phyloP scores from a whole-genome alignment of 805 yeast species.

The Suhomyces xylopsoci region DNA sequence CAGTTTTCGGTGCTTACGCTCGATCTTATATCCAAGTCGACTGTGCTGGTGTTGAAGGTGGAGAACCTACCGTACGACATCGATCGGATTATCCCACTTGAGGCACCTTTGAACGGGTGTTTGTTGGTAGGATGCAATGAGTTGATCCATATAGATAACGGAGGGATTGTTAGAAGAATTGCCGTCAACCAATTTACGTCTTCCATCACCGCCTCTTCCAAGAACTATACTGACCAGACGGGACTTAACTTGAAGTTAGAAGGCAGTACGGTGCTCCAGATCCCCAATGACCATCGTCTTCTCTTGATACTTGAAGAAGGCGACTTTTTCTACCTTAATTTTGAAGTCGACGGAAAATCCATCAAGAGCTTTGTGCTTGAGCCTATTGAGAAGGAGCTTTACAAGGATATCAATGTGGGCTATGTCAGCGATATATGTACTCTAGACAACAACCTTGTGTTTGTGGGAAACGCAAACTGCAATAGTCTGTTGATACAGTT shows the following conservation, averaged over 20 bases:
- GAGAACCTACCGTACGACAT: constrained; percentile 72
- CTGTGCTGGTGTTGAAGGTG: constrained; percentile 67
- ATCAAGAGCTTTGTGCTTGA: constrained; percentile 34
- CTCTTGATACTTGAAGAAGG: constrained; percentile 33
- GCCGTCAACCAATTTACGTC: constrained; percentile 57
- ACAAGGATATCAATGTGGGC: constrained; percentile 33
- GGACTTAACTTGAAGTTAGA: constrained; percentile 55
- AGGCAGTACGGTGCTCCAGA: constrained; percentile 37
- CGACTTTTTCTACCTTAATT: constrained; percentile 31
- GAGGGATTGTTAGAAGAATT: constrained; percentile 63
- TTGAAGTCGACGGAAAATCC: constrained; percentile 42
- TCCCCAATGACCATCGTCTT: constrained; percentile 36
- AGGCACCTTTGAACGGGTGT: constrained; percentile 66
- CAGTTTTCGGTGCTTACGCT: constrained; percentile 63
- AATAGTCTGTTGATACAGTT: constrained; percentile 53
- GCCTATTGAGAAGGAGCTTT: constrained; percentile 21
- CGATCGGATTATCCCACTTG: constrained; percentile 59
- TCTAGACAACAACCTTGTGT: constrained; percentile 44
- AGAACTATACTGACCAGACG: constrained; percentile 45
- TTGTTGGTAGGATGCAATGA: constrained; percentile 73
- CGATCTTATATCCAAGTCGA: constrained; percentile 53
- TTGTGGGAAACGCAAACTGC: constrained; percentile 60
- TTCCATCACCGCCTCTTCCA: constrained; percentile 31
- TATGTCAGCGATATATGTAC: constrained; percentile 42
- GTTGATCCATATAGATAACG: constrained; percentile 72